Percentiles rank a stretch among this genome's conserved stretches.
These are phyloP conservation scores for Leccinum fibrillosum DNA, from an alignment of 768 basidiomycete genomes.

Conservation along the genomic window DNA sequence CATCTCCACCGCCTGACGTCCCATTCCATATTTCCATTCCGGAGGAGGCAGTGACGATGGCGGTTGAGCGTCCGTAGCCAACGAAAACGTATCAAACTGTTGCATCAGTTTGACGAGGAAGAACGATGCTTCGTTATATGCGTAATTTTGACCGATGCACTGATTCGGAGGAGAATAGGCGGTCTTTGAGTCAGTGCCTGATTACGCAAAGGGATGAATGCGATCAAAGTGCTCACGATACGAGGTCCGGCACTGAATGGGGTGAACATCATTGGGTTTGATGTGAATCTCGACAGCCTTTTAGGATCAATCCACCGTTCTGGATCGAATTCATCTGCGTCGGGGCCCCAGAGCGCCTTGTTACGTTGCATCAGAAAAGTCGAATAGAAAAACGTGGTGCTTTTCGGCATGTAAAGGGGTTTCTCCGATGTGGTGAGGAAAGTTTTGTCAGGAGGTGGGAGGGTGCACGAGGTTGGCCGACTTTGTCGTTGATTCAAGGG, in stretches of 20 bases:
- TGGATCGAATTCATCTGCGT: slow-evolving; percentile 76
- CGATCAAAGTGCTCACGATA: slow-evolving; percentile 34
- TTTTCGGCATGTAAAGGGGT: slow-evolving; percentile 58
- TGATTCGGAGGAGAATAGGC: slow-evolving; percentile 26
- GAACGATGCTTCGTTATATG: slow-evolving; percentile 73
- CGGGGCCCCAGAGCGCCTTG: slow-evolving; percentile 65
- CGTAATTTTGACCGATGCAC: slow-evolving; percentile 74
- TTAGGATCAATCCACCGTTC: slow-evolving; percentile 70
- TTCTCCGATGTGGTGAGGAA: slow-evolving; percentile 34
- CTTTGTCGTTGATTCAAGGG: slow-evolving; percentile 68
- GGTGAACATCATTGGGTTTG: slow-evolving; percentile 66
- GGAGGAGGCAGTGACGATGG: slow-evolving; percentile 56
- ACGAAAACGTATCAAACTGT: slow-evolving; percentile 54
- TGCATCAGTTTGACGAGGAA: slow-evolving; percentile 68
- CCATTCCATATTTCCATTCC: slow-evolving; percentile 45
- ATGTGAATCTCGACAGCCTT: slow-evolving; percentile 46
- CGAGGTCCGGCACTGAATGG: slow-evolving; percentile 75
- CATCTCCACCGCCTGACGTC: slow-evolving; percentile 53
- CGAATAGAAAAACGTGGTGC: slow-evolving; percentile 55
- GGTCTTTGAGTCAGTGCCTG: slow-evolving; percentile 6
- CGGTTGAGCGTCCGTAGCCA: slow-evolving; percentile 63
- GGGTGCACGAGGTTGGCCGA: slow-evolving; percentile 43
- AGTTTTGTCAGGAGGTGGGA: slow-evolving; percentile 52
- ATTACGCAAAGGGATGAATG: slow-evolving; percentile 2
- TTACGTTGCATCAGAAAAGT: slow-evolving; percentile 67